These are phyloP conservation scores for Cupressus sempervirens DNA, from an alignment of 75 land plant species.

Conservation along the genomic window DNA sequence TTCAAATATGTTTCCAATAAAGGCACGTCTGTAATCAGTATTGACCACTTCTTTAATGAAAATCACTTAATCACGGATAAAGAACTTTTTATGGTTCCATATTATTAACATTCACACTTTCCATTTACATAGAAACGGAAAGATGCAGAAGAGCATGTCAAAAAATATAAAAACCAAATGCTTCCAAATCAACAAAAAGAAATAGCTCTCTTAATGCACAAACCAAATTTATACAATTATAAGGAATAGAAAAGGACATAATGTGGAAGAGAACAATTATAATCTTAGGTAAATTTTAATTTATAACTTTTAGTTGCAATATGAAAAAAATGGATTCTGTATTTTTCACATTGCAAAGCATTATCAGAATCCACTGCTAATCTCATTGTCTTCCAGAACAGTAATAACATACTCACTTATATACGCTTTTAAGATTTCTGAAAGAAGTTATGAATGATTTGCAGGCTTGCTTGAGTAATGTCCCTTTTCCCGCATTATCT, in stretches of 20 bases:
- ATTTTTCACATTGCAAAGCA: not conserved
- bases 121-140: not conserved
- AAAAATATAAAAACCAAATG: not conserved
- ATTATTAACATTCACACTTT: not conserved
- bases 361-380: not conserved
- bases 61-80: too few species aligned
- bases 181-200: not conserved
- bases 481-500: not conserved
- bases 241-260: not conserved
- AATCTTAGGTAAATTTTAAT: not conserved
- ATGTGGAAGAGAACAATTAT: not conserved
- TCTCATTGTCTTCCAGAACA: not conserved
- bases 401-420: not conserved
- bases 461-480: slow-evolving; percentile 5
- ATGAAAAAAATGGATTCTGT: not conserved
- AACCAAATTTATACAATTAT: not conserved
- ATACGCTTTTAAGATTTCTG: not conserved
- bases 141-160: not conserved
- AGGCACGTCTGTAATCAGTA: not conserved
- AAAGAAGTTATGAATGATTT: not conserved
- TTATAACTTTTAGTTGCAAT: not conserved
- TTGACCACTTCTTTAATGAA: not conserved
- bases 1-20: not conserved
- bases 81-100: not conserved
- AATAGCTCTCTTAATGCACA: not conserved